Base-by-base conservation (phyloP, 2,329 filamentous ascomycete species). In the Scedosporium apiospermum region DNA sequence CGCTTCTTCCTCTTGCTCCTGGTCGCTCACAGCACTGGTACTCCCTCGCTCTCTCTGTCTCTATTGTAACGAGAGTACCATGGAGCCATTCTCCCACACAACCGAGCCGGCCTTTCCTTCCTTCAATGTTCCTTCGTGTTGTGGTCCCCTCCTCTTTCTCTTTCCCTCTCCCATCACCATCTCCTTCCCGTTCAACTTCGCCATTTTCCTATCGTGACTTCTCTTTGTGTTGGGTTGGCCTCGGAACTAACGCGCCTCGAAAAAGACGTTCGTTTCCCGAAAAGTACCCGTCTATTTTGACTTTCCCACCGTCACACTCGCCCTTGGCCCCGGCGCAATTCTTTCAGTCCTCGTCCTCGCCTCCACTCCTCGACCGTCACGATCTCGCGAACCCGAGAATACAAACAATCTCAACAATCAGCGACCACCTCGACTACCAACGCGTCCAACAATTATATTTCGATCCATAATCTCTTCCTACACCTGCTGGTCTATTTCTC, bases 51-150 rank as follows among this genome's bases (percentile, higher is more conserved):
- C 51, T 23, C 51, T 23, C 21, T 55, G 23, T 23, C 12, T 23
- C 51, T 55, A 23, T 55, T 23, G 51, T 55, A 27, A 18, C 23
- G 51, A 18, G 51, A 55, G 51, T 46, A 53, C 21, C 34, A 38
- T 38, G 34, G 34, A 38, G 34, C 58, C 57, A 59, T 38, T 59
- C 46, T 62, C 60, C 53, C 59, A 61, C 59, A 61, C 59, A 18
- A 51, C 59, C 59, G 59, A 61, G 44, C 59, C 60, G 60, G 60
- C 18, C 60, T 62, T 62, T 62, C 60, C 60, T 62, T 21, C 34
- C 60, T 53, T 61, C 59, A 18, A 46, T 53, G 59, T 53, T 60
- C 53, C 44, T 61, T 53, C 34, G 55, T 58, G 55, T 41, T 58
- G 26, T 58, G 26, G 51, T 44, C 38, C 51, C 51, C 60, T 55